Base-by-base conservation (phyloP, 305 asterid genomes). In the Caryopteris hybrid region DNA sequence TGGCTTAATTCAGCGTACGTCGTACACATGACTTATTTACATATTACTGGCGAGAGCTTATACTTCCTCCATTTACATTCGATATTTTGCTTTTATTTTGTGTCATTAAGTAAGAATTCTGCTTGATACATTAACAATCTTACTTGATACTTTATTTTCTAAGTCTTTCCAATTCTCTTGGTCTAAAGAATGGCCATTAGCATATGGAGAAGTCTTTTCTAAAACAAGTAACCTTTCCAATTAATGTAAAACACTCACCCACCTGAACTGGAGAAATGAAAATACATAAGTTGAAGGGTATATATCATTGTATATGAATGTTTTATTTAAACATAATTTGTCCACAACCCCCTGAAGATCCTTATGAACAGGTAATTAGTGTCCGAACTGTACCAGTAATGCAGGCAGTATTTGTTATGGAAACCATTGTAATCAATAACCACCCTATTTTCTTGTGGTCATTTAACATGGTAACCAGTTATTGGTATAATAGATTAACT, bases 1-100 rank as follows among this genome's bases (percentile, higher is more conserved):
- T 84, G 96, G 99, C 87, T 86, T 93, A 64, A 88, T 93, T 75
- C 99, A 93, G 77, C 99, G 99, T 87, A 94, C 60, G 95, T 72
- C 72, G 76, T 69, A 33, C 78, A 66, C 66, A 22, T 72, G 34
- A 38, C 82, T 71, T 73, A 43, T 68, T 73, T 66, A 38, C 66
- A 56, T 51, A 33, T 47, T 21, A 41, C 59, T 42, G 21, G 48
- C 45, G 25, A 22, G 29, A 70, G 67, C 66, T 57, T 53, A 54
- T 17, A 43, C 3, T 58, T 59, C 39, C 36, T 38, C 34, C 68
- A 72, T 48, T 72, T 48, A 14, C 63, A 55, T 66, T 59, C 67
- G 21, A 36, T 27, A 34, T 58, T 14, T 36, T 61, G 47, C 36
- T 2, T 58, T 63, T 10, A 18, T 34, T 51, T 45, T 27, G 18